Percentiles rank a stretch among this genome's conserved stretches.
These are phyloP conservation scores for Botrytis galanthina DNA, from an alignment of 2,329 filamentous ascomycete genomes.

Conservation along the genomic window DNA sequence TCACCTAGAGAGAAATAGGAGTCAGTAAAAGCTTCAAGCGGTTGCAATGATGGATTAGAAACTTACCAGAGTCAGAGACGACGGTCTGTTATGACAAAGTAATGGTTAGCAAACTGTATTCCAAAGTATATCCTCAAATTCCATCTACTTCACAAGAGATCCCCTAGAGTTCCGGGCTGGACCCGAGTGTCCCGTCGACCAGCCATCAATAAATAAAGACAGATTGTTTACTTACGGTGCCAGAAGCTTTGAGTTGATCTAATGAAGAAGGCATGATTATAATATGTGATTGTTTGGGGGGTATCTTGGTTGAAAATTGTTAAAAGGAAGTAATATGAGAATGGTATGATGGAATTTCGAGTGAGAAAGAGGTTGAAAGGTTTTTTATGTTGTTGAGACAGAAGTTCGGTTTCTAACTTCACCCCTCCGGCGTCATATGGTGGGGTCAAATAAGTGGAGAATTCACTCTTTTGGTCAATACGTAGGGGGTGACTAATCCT, in stretches of 20 bases:
- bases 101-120: conserved; percentile 19
- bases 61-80: conserved; percentile 91
- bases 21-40: conserved; percentile 20
- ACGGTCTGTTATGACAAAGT: conserved; percentile 62
- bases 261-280: conserved; percentile 77
- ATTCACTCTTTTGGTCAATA: neutral
- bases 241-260: conserved; percentile 93
- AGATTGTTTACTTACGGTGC: conserved; percentile 72
- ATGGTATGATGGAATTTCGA: conserved; percentile 1
- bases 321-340: conserved; percentile 6
- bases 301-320: conserved; percentile 23
- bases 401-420: neutral
- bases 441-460: conserved; percentile 10
- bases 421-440: conserved; percentile 18
- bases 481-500: neutral
- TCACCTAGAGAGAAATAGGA: conserved; percentile 54
- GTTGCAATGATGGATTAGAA: conserved; percentile 20
- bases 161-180: neutral
- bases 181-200: conserved; percentile 8
- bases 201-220: conserved; percentile 7
- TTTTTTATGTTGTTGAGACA: conserved; percentile 14
- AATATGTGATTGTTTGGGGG: conserved; percentile 20
- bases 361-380: conserved; percentile 16
- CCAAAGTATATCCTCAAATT: conserved; percentile 6
- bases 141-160: neutral